These are phyloP conservation scores for Pseudonitzschia pungens DNA, from an alignment of 108 stramenopile species.

Conservation along the genomic window DNA sequence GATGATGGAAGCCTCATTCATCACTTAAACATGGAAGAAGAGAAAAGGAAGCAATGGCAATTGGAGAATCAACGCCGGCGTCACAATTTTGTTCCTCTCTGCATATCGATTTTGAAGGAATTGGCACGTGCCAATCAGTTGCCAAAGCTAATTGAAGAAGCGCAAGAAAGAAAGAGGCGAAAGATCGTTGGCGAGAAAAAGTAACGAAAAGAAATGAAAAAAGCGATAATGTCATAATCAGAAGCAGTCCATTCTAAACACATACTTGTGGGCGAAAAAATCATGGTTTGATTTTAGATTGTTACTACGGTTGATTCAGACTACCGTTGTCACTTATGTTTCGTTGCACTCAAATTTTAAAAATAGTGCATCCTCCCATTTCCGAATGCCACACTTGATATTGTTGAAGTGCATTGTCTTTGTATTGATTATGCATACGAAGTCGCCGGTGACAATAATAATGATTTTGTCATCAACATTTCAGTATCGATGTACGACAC, in stretches of 20 bases:
- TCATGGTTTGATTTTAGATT: no score
- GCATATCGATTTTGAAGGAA: slow-evolving; percentile 65
- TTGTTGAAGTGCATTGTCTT: background rate
- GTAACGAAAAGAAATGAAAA: background rate
- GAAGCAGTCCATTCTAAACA: no score
- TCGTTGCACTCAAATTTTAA: no score
- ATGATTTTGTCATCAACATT: no score
- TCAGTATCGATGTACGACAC: background rate
- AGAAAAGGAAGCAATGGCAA: slow-evolving; percentile 71
- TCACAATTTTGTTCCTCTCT: slow-evolving; percentile 81
- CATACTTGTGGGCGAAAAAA: no score
- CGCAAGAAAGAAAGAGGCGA: slow-evolving; percentile 40
- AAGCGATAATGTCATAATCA: background rate
- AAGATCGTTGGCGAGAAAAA: slow-evolving; percentile 14
- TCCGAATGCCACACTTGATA: no score
- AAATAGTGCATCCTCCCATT: no score
- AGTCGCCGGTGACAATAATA: no score
- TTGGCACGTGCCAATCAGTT: slow-evolving; percentile 66
- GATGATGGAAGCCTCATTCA: slow-evolving; percentile 22
- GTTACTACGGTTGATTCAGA: no score
- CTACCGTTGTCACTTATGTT: no score
- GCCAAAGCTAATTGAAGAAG: slow-evolving; percentile 43
- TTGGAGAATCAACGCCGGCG: slow-evolving; percentile 77
- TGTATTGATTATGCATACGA: background rate
- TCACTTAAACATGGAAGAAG: slow-evolving; percentile 58